Evolutionary conservation across 768 basidiomycete species (phyloP).

Genomic region (Termitomyces sp.): DNA sequence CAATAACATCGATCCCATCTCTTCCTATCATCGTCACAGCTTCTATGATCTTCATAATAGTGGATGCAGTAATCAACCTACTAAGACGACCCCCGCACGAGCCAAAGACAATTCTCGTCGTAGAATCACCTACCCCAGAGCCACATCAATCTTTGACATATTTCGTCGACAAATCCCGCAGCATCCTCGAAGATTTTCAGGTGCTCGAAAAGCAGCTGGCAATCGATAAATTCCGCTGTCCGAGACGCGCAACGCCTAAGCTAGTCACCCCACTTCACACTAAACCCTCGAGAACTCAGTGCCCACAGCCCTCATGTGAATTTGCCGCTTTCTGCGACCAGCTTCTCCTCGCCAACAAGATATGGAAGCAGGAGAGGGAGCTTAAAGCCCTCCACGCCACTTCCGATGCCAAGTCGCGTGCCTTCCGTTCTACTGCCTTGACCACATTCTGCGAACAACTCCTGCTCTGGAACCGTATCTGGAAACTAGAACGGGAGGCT

Average conservation of each 20-base stretch:
- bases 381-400: conserved; percentile 27
- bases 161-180: conserved; percentile 19
- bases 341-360: conserved; percentile 30
- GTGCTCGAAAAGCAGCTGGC: conserved; percentile 22
- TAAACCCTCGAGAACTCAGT: neutral
- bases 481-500: conserved; percentile 35
- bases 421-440: conserved; percentile 25
- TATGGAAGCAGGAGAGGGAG: conserved; percentile 36
- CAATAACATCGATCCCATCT: conserved; percentile 16
- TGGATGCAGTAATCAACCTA: conserved; percentile 24
- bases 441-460: conserved; percentile 34
- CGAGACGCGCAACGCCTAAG: neutral
- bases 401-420: conserved; percentile 18
- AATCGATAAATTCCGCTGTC: neutral
- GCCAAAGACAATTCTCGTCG: conserved; percentile 13
- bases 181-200: conserved; percentile 23
- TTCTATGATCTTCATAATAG: conserved; percentile 26
- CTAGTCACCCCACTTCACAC: neutral
- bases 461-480: conserved; percentile 32
- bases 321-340: conserved; percentile 37
- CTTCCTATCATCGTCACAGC: conserved; percentile 28
- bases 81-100: conserved; percentile 10
- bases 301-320: conserved; percentile 10
- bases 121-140: neutral
- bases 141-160: conserved; percentile 4